Conservation (phyloP, 176 grass and related monocot genomes). For the Pontederia paniculata region DNA sequence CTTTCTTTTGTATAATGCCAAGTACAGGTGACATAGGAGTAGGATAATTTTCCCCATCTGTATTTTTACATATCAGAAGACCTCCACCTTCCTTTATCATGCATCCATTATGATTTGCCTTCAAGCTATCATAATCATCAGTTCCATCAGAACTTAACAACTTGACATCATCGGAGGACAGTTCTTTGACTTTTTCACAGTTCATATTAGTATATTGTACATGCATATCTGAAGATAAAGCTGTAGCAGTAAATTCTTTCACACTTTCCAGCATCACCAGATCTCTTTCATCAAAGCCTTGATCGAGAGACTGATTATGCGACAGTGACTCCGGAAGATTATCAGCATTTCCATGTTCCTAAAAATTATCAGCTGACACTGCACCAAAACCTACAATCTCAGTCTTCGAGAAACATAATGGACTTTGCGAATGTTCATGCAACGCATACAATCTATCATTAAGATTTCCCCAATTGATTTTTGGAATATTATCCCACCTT, state of each 20-base stretch:
- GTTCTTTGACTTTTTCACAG: constrained; percentile 11
- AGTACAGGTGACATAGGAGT: constrained; percentile 20
- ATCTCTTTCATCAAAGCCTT: neutral
- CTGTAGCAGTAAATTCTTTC: constrained; percentile 37
- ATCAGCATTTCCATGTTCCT: constrained; percentile 15
- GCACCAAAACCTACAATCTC: constrained; percentile 15
- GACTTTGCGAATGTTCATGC: constrained; percentile 25
- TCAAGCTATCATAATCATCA: constrained; percentile 20
- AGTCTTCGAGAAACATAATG: constrained; percentile 8
- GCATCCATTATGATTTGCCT: constrained; percentile 18
- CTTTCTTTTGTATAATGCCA: constrained; percentile 7
- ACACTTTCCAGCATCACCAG: constrained; percentile 10
- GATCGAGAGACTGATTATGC: constrained; percentile 20
- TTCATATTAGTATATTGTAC: constrained; percentile 12
- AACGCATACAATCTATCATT: constrained; percentile 15
- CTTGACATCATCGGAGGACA: constrained; percentile 8
- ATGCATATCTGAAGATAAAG: constrained; percentile 28
- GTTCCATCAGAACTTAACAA: constrained; percentile 4
- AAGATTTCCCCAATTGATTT: constrained; percentile 23
- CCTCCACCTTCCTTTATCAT: constrained; percentile 12
- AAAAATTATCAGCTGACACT: constrained; percentile 9
- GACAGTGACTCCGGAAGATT: constrained; percentile 11
- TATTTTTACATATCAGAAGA: constrained; percentile 16
- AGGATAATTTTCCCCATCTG: constrained; percentile 9
- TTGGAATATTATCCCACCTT: constrained; percentile 23